Conservation (phyloP, 2,329 filamentous ascomycete genomes). For the Clonostachys rosea region DNA sequence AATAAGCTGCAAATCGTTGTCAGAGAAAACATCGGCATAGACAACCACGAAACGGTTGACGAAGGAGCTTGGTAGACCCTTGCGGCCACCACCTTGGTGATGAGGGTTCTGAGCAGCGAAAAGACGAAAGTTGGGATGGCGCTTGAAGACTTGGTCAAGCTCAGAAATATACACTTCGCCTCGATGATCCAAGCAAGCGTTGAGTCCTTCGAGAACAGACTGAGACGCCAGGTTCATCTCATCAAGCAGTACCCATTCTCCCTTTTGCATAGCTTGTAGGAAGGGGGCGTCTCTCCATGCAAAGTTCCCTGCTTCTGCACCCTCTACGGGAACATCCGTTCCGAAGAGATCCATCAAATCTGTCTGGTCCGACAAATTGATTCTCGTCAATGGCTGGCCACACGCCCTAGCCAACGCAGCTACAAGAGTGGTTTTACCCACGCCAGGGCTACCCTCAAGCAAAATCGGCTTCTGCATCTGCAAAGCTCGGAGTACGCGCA, state of each 20-base stretch:
- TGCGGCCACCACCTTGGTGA: constrained; percentile 91
- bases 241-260: constrained; percentile 93
- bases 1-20: constrained; percentile 77
- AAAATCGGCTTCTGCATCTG: constrained; percentile 88
- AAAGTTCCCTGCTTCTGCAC: constrained; percentile 85
- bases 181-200: constrained; percentile 93
- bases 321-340: constrained; percentile 91
- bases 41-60: constrained; percentile 98
- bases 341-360: constrained; percentile 97
- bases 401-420: constrained; percentile 76
- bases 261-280: constrained; percentile 91
- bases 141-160: constrained; percentile 87
- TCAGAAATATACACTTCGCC: constrained; percentile 95
- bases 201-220: constrained; percentile 91
- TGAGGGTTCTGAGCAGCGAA: constrained; percentile 98
- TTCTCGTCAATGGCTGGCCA: constrained; percentile 79
- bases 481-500: constrained; percentile 84
- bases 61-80: constrained; percentile 91
- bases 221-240: constrained; percentile 99
- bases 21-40: constrained; percentile 85
- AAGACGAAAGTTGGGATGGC: constrained; percentile 85
- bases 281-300: constrained; percentile 96
- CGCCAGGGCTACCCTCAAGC: constrained; percentile 94
- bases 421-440: constrained; percentile 94
- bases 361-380: constrained; percentile 97